Conservation (phyloP, 208 protist genomes). For the Leptomonas pyrrhocoris region DNA sequence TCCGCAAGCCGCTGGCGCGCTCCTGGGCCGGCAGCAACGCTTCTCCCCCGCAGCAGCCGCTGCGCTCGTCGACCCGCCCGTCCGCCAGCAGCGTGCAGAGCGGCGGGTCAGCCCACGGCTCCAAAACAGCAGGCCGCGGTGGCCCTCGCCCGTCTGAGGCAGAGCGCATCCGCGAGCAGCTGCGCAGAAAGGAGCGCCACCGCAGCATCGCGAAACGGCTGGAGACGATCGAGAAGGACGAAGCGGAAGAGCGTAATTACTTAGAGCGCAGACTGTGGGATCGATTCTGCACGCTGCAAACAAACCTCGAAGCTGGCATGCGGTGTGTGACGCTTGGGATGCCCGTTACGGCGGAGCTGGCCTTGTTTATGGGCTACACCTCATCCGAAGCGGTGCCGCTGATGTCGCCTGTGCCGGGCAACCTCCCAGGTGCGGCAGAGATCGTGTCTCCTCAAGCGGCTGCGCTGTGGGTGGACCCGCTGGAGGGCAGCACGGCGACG, state of each 20-base stretch:
- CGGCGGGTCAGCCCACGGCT: background rate
- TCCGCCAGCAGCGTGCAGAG: background rate
- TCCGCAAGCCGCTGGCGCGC: constrained; percentile 21
- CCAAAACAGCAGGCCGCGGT: background rate
- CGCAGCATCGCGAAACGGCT: constrained; percentile 32
- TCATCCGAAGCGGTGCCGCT: constrained; percentile 6
- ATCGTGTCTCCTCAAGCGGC: constrained; percentile 2
- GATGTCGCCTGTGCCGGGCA: background rate
- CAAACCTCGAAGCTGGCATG: constrained; percentile 20
- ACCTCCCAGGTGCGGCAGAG: background rate
- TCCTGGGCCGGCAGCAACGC: constrained; percentile 21
- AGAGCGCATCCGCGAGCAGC: constrained; percentile 44
- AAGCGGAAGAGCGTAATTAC: constrained; percentile 41
- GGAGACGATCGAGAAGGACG: constrained; percentile 35
- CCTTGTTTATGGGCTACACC: constrained; percentile 20
- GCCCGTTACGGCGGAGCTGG: constrained; percentile 14
- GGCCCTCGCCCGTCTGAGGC: constrained; percentile 20
- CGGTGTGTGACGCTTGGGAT: constrained; percentile 12
- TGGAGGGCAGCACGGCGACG: background rate
- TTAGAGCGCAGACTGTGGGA: constrained; percentile 32
- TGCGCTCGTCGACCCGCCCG: background rate
- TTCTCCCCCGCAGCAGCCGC: background rate
- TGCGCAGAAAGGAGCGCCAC: constrained; percentile 56
- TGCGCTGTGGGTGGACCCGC: constrained; percentile 19
- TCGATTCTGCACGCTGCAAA: constrained; percentile 22